Conservation (phyloP, 2,329 filamentous ascomycete genomes). For the Diplodia sapinea region DNA sequence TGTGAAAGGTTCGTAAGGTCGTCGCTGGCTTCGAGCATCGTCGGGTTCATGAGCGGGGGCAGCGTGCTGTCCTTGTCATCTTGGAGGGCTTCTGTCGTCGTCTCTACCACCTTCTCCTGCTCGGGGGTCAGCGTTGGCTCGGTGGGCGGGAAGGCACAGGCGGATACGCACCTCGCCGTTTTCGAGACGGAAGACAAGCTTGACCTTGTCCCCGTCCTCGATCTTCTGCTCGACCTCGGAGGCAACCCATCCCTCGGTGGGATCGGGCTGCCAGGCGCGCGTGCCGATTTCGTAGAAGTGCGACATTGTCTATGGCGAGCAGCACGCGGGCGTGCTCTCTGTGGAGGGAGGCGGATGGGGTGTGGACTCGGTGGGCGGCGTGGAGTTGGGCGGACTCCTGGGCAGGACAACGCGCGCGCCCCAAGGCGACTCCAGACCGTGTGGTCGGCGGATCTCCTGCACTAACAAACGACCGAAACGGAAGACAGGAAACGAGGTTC, state of each 20-base stretch:
- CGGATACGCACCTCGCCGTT: conserved; percentile 78
- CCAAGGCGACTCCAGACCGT: conserved; percentile 26
- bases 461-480: conserved; percentile 23
- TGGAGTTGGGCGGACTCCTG: conserved; percentile 27
- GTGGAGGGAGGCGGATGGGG: conserved; percentile 3
- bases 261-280: conserved; percentile 96
- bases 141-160: background rate
- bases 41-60: conserved; percentile 95
- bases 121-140: conserved; percentile 17
- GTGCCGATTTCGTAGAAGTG: conserved; percentile 96
- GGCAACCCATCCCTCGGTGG: conserved; percentile 94
- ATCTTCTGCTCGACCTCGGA: conserved; percentile 91
- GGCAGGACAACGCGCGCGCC: conserved; percentile 29
- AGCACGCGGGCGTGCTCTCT: conserved; percentile 21
- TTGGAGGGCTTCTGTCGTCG: conserved; percentile 76
- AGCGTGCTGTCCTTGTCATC: conserved; percentile 77
- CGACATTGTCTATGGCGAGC: conserved; percentile 60
- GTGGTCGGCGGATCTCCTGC: conserved; percentile 4
- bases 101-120: conserved; percentile 79
- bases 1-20: conserved; percentile 97
- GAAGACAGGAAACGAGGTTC: conserved; percentile 9
- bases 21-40: conserved; percentile 97
- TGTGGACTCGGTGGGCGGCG: conserved; percentile 2
- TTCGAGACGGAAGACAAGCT: conserved; percentile 84
- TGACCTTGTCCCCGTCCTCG: conserved; percentile 83